phyloP scores from a whole-genome alignment of 257 asterid species.

The Pogostemon cablin region DNA sequence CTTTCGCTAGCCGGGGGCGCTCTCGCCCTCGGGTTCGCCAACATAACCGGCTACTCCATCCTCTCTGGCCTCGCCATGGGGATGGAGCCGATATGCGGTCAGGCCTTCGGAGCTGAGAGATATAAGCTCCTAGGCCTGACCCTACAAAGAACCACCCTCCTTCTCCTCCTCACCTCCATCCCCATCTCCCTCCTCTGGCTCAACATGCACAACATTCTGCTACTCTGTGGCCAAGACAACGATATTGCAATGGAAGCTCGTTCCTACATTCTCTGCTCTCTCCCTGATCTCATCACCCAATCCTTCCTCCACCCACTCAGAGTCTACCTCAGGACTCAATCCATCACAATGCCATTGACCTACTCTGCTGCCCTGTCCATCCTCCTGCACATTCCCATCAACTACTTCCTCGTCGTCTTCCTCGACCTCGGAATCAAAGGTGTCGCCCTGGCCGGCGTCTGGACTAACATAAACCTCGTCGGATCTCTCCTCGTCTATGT shows the following conservation, averaged over 20 bases:
- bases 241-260: slow-evolving; percentile 51
- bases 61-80: slow-evolving; percentile 67
- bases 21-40: slow-evolving; percentile 51
- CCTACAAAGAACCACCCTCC: slow-evolving; percentile 46
- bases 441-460: slow-evolving; percentile 55
- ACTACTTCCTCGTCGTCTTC: slow-evolving; percentile 45
- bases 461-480: slow-evolving; percentile 60
- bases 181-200: slow-evolving; percentile 57
- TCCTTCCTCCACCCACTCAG: slow-evolving; percentile 58
- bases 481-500: slow-evolving; percentile 44
- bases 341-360: slow-evolving; percentile 57
- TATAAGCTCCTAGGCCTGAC: slow-evolving; percentile 53
- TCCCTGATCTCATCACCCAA: slow-evolving; percentile 51
- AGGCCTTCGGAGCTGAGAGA: slow-evolving; percentile 59
- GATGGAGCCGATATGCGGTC: slow-evolving; percentile 72
- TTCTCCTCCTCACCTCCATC: slow-evolving; percentile 43
- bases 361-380: slow-evolving; percentile 47
- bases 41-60: slow-evolving; percentile 63
- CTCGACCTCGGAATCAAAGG: slow-evolving; percentile 55
- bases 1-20: slow-evolving; percentile 59
- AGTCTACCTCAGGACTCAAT: slow-evolving; percentile 53
- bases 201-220: slow-evolving; percentile 46
- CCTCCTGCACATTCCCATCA: slow-evolving; percentile 51
- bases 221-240: slow-evolving; percentile 48
- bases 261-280: slow-evolving; percentile 42